Evolutionary conservation across 2,329 filamentous ascomycete species (phyloP), one percentile per base, ranked within the genome.

Genomic region (Aureobasidium uvarum): DNA sequence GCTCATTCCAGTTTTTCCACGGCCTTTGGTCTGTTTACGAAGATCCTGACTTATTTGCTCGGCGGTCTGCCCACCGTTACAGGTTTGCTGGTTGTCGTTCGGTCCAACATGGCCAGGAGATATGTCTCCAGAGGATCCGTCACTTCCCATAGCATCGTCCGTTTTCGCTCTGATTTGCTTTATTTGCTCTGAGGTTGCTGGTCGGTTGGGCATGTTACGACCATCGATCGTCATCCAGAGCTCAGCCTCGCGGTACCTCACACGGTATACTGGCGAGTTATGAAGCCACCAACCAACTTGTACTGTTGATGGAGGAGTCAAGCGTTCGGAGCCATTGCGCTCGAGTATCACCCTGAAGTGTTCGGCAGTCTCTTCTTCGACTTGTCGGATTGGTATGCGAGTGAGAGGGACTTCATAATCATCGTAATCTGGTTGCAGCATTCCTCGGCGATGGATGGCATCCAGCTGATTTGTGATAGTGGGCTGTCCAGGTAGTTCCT

Each of bases 211-310:
- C 60, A 63, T 63, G 14, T 63, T 52, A 5, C 25, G 48, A 18
- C 60, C 60, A 20, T 63, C 60, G 6, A 45, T 23, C 2, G 60
- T 63, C 48, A 63, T 63, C 60, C 60, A 63, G 23, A 63, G 18
- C 6, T 63, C 60, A n/a, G 48, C 46, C 38, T 63, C 60, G 2
- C 48, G 36, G 10, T 63, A 63, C 20, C 45, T 63, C 11, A 63
- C 48, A 4, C 60, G 60, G 13, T 54, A 63, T 16, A 63, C 60
- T 48, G 60, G 46, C 10, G 46, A 52, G 7, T 45, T 45, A n/a
- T 54, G 36, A 5, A 63, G 39, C 48, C 48, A 52, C 60, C 60
- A 63, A n/a, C 60, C 60, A 16, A 63, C 60, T 33, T 48, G 60
- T 16, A 62, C 58, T 6, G 58, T 45, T 8, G 58, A 31, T 2